phyloP scores from a whole-genome alignment of 495 filamentous ascomycete species.

The Neurospora tetraspora region DNA sequence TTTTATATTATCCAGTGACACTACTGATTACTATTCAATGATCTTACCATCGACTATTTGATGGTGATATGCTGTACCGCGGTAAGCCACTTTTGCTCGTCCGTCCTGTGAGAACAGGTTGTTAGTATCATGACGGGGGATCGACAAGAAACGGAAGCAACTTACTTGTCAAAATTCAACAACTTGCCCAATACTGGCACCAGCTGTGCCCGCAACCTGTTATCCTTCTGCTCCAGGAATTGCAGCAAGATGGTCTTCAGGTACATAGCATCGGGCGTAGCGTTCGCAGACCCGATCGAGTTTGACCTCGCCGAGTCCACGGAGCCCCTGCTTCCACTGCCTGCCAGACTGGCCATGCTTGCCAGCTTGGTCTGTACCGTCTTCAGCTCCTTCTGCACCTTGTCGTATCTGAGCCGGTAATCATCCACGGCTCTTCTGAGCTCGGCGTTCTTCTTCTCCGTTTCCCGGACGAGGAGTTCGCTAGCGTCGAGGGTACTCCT shows the following conservation, averaged over 20 bases:
- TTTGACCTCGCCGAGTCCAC: background rate
- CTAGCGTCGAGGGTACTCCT: slow-evolving; percentile 75
- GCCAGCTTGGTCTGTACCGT: slow-evolving; percentile 26
- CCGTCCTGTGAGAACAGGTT: slow-evolving; percentile 42
- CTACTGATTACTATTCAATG: background rate
- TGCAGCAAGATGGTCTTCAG: slow-evolving; percentile 92
- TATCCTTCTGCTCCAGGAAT: slow-evolving; percentile 91
- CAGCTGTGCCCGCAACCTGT: slow-evolving; percentile 78
- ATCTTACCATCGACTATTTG: slow-evolving; percentile 8
- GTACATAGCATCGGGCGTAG: slow-evolving; percentile 68
- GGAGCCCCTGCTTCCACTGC: slow-evolving; percentile 12
- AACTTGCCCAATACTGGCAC: slow-evolving; percentile 87
- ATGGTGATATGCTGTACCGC: slow-evolving; percentile 44
- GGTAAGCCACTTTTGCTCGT: slow-evolving; percentile 83
- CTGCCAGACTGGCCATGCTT: background rate
- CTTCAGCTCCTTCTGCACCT: slow-evolving; percentile 58
- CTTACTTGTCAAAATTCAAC: slow-evolving; percentile 83
- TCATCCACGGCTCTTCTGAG: slow-evolving; percentile 70
- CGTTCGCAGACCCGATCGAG: slow-evolving; percentile 9
- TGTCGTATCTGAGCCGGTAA: slow-evolving; percentile 63
- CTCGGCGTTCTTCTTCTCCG: slow-evolving; percentile 72
- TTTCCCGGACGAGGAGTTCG: slow-evolving; percentile 69
- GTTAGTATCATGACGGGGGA: slow-evolving; percentile 5
- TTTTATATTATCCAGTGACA: background rate
- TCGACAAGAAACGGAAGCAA: background rate